Evolutionary conservation across 2,329 filamentous ascomycete species (phyloP).

Genomic region (Neonectria faginata): DNA sequence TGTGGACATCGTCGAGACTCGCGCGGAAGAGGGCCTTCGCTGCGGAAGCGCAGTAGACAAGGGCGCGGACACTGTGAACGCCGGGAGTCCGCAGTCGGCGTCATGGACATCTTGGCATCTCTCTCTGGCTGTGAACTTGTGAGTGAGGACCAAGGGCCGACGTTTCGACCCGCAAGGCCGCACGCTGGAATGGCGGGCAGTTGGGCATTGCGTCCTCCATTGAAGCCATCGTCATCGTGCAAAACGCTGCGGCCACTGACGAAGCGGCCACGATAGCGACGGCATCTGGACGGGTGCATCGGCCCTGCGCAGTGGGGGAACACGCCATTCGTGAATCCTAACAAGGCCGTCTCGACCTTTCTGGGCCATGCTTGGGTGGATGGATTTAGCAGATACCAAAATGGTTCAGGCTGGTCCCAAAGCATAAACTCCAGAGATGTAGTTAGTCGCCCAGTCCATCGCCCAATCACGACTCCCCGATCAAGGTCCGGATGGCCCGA

Average conservation of each 20-base stretch:
- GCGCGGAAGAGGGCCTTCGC: not conserved
- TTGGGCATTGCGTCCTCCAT: not conserved
- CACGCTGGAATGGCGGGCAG: not conserved
- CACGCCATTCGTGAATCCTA: not conserved
- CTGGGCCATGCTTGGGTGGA: constrained; percentile 1
- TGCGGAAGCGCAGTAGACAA: not conserved
- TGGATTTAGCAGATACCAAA: constrained; percentile 20
- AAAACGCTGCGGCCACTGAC: constrained; percentile 36
- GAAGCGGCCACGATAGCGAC: not conserved
- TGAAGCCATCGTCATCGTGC: constrained; percentile 29
- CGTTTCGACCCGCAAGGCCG: no score
- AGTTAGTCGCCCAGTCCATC: not conserved
- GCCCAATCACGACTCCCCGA: not conserved
- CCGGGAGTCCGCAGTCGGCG: not conserved
- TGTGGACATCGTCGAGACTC: not conserved
- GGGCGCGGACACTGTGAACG: not conserved
- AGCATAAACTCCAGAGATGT: constrained; percentile 22
- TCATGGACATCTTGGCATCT: not conserved
- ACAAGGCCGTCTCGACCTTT: constrained; percentile 17
- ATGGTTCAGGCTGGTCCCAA: constrained; percentile 16
- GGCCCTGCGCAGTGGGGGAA: not conserved
- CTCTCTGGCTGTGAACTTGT: not conserved
- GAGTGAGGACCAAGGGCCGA: not conserved
- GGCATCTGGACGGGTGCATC: not conserved
- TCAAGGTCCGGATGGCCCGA: constrained; percentile 32